These are phyloP conservation scores for Vaccinium macrocarpon DNA, from an alignment of 148 eudicot species.

Conservation along the genomic window DNA sequence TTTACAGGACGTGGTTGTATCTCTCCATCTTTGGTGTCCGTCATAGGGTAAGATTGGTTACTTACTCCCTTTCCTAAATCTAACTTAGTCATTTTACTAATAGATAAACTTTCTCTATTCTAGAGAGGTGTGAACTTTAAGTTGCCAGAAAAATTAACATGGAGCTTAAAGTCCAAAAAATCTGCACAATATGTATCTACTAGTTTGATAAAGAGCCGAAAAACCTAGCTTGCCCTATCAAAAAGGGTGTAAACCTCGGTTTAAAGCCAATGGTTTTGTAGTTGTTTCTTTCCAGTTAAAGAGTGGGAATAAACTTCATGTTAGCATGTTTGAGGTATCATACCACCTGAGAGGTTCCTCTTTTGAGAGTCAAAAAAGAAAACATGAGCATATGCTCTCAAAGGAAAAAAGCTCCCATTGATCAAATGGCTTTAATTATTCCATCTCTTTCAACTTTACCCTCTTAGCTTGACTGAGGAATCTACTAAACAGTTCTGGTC, in stretches of 20 bases:
- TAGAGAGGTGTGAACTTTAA: not conserved
- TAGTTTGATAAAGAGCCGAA: not conserved
- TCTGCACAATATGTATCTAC: not conserved
- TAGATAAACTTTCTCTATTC: not conserved
- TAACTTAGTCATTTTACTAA: not conserved
- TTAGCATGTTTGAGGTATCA: constrained; percentile 5
- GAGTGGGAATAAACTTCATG: not conserved
- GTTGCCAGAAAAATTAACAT: not conserved
- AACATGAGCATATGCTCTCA: not conserved
- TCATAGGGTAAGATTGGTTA: not conserved
- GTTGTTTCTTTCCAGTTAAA: not conserved
- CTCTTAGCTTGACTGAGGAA: constrained; percentile 9
- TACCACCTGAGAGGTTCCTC: constrained; percentile 8
- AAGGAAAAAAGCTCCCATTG: constrained; percentile 11
- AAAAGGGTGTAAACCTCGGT: not conserved
- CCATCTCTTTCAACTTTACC: not conserved
- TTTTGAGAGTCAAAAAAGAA: constrained; percentile 11
- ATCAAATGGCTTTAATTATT: constrained; percentile 10
- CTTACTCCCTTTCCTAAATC: not conserved
- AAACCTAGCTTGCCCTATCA: not conserved
- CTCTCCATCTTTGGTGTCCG: not conserved
- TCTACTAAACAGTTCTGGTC: not conserved
- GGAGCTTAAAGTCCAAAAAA: constrained; percentile 3
- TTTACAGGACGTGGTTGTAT: not conserved
- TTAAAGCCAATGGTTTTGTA: not conserved